Conservation (phyloP, 257 asterid species). For the Solanum arcanum region DNA sequence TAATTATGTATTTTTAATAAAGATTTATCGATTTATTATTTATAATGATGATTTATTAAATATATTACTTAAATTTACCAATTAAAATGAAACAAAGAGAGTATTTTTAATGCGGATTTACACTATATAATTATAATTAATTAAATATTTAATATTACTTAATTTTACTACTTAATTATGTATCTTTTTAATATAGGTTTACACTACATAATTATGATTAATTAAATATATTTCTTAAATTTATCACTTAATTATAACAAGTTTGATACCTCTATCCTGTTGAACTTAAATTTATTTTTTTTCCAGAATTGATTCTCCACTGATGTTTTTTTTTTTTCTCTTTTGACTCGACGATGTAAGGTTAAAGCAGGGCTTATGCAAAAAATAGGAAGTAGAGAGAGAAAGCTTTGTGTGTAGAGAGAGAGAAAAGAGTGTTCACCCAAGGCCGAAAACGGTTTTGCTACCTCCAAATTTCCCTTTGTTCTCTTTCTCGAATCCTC, state of each 20-base stretch:
- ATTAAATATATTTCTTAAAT: not conserved
- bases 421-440: not conserved
- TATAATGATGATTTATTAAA: no score
- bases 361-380: not conserved
- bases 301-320: not conserved
- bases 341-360: not conserved
- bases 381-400: slow-evolving; percentile 3
- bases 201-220: not conserved
- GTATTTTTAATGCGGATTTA: no score
- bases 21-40: no score
- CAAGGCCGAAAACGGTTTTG: slow-evolving; percentile 1
- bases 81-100: no score
- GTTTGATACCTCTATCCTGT: not conserved
- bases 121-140: no score
- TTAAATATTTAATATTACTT: no score
- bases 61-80: no score
- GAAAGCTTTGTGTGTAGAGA: not conserved
- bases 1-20: no score
- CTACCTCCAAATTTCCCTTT: slow-evolving; percentile 6
- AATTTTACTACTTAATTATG: no score
- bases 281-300: not conserved
- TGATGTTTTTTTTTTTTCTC: not conserved
- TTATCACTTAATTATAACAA: not conserved
- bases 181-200: not conserved
- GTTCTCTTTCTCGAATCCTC: not conserved